These are phyloP conservation scores for Penicillium robsamsonii DNA, from an alignment of 495 filamentous ascomycete species.

Conservation along the genomic window DNA sequence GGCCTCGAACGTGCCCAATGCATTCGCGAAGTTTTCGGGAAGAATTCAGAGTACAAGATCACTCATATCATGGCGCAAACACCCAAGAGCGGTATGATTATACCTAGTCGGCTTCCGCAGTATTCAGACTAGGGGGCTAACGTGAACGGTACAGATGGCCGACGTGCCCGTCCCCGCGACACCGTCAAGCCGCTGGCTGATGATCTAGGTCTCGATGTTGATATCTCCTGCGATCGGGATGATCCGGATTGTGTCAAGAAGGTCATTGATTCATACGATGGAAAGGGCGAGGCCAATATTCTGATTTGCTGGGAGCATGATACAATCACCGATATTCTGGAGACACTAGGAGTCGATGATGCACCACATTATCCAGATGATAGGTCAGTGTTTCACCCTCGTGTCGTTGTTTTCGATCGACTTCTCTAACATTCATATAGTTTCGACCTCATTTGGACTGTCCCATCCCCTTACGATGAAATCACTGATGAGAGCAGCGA, in stretches of 20 bases:
- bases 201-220: slow-evolving; percentile 50
- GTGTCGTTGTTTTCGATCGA: not conserved
- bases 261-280: slow-evolving; percentile 42
- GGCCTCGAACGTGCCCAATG: slow-evolving; percentile 53
- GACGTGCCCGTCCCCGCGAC: slow-evolving; percentile 46
- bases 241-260: slow-evolving; percentile 47
- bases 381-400: slow-evolving; percentile 19
- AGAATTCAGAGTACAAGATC: slow-evolving; percentile 47
- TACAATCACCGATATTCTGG: slow-evolving; percentile 44
- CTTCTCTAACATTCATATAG: slow-evolving; percentile 12
- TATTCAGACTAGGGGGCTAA: not conserved
- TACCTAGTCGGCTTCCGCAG: not conserved
- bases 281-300: slow-evolving; percentile 50
- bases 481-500: slow-evolving; percentile 21
- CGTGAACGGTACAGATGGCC: slow-evolving; percentile 38
- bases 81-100: slow-evolving; percentile 45
- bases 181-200: slow-evolving; percentile 52
- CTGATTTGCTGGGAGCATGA: slow-evolving; percentile 59
- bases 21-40: slow-evolving; percentile 47
- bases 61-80: slow-evolving; percentile 52
- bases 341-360: slow-evolving; percentile 43
- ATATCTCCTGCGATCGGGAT: slow-evolving; percentile 49
- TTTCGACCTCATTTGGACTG: slow-evolving; percentile 30
- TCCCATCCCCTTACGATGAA: slow-evolving; percentile 23
- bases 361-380: slow-evolving; percentile 37